Evolutionary conservation across 768 basidiomycete genomes (phyloP).

Genomic region (Lyophyllum atratum): DNA sequence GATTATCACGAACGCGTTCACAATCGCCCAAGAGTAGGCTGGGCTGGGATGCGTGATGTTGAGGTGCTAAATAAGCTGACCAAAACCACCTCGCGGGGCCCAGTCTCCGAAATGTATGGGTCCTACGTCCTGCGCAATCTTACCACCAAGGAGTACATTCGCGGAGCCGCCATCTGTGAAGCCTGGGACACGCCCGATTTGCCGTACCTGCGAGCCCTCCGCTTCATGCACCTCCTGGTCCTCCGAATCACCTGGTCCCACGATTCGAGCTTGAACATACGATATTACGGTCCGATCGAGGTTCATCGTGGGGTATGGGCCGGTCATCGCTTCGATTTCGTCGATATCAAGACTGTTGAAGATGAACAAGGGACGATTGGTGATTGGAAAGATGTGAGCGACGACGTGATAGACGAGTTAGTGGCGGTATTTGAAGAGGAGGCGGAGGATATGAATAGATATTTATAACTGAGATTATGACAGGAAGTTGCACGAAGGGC

Average conservation of each 20-base stretch:
- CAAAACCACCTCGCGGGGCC: too few species aligned
- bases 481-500: too few species aligned
- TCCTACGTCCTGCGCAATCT: neutral
- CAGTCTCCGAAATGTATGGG: neutral
- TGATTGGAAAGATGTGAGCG: slow-evolving; percentile 5
- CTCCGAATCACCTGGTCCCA: neutral
- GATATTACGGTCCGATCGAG: neutral
- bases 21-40: too few species aligned
- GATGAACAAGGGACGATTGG: neutral
- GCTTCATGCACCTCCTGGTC: neutral
- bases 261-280: neutral
- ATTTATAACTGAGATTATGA: neutral
- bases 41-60: too few species aligned
- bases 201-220: neutral
- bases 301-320: slow-evolving; percentile 8
- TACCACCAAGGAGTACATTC: neutral
- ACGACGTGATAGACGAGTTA: neutral
- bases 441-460: neutral
- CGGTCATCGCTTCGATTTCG: slow-evolving; percentile 1
- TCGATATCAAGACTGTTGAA: neutral
- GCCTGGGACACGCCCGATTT: neutral
- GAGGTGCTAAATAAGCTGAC: too few species aligned
- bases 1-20: too few species aligned
- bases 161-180: neutral
- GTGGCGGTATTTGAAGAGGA: neutral